Evolutionary conservation across 2,329 filamentous ascomycete genomes (phyloP).

Genomic region (Ampelomyces quisqualis): DNA sequence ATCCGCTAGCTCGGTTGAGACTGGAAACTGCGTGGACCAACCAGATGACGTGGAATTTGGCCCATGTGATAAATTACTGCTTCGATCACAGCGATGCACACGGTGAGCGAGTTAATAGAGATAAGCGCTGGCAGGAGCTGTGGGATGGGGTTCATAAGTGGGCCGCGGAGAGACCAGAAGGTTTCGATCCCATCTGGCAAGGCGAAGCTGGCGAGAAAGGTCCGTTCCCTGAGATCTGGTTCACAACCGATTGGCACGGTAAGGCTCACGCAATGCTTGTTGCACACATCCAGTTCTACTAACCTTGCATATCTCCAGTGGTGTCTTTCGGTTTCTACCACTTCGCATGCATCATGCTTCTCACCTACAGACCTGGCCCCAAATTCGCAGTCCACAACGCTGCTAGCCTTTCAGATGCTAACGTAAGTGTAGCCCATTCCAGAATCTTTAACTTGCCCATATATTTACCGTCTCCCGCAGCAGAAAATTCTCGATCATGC

Average conservation of each 20-base stretch:
- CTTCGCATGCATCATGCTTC: constrained; percentile 33
- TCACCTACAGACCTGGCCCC: constrained; percentile 33
- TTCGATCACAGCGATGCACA: constrained; percentile 22
- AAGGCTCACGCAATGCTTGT: too few relatives aligned
- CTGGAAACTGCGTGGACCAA: constrained; percentile 38
- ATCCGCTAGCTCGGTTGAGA: constrained; percentile 28
- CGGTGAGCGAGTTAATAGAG: constrained; percentile 12
- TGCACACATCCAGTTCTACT: too few relatives aligned
- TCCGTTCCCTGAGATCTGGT: constrained; percentile 29
- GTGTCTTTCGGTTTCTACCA: constrained; percentile 32
- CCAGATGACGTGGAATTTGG: constrained; percentile 38
- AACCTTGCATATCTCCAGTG: too few relatives aligned
- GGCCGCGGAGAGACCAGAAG: constrained; percentile 23
- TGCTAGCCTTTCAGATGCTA: constrained; percentile 17
- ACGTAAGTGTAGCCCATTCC: constrained; percentile 16
- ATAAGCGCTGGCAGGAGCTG: constrained; percentile 24
- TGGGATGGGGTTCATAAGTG: constrained; percentile 29
- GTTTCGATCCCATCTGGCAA: constrained; percentile 34
- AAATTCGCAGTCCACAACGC: constrained; percentile 29
- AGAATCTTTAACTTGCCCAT: neutral
- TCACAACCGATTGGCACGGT: constrained; percentile 39
- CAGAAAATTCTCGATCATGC: constrained; percentile 28
- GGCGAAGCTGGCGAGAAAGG: constrained; percentile 13
- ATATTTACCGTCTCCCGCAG: constrained; percentile 10
- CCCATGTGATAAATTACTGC: constrained; percentile 33